Conservation (phyloP, 352 stramenopile species). For the Phytophthora palmivora region DNA sequence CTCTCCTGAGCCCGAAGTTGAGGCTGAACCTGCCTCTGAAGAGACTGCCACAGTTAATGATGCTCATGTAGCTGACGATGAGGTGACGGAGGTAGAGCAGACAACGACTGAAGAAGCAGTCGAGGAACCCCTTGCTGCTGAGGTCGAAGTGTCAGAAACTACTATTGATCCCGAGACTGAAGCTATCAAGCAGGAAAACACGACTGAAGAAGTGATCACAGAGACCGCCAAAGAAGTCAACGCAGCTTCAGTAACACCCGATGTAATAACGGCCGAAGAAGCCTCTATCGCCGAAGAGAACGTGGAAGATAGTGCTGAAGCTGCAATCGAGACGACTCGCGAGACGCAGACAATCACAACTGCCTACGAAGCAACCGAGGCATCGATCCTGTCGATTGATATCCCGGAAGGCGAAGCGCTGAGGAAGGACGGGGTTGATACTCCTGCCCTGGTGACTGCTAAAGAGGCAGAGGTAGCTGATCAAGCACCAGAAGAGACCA, state of each 20-base stretch:
- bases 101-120: constrained; percentile 8
- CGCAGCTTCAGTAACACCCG: background rate
- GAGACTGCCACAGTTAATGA: background rate
- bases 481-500: constrained; percentile 1
- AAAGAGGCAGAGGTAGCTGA: constrained; percentile 3
- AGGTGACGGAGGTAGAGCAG: background rate
- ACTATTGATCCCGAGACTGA: constrained; percentile 4
- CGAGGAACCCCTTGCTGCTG: background rate
- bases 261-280: constrained; percentile 5
- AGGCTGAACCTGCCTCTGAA: too few species aligned
- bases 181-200: background rate
- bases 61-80: background rate
- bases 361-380: constrained; percentile 12
- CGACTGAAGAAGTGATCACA: background rate
- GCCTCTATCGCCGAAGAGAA: background rate
- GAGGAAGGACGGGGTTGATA: background rate
- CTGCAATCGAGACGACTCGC: constrained; percentile 3
- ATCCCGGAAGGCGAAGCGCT: constrained; percentile 3
- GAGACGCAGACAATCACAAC: constrained; percentile 21
- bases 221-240: constrained; percentile 13
- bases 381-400: constrained; percentile 11
- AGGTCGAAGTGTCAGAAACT: constrained; percentile 10
- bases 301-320: constrained; percentile 3
- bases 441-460: background rate
- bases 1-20: too few species aligned